These are phyloP conservation scores for Blastobotrys attinorum DNA, from an alignment of 805 yeast species.

Conservation along the genomic window DNA sequence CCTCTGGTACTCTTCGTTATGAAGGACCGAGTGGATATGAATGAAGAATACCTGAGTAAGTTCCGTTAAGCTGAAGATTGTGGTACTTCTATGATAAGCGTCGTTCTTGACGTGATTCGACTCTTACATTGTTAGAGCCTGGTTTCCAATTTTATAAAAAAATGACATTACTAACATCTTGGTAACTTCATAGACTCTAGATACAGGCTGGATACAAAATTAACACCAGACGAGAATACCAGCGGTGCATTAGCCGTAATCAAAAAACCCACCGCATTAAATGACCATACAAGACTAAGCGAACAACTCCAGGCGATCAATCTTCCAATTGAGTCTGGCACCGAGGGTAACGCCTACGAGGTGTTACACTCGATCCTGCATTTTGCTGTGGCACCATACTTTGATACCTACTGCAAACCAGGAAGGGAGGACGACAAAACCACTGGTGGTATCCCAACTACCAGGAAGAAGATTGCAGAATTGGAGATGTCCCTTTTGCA, in stretches of 20 bases:
- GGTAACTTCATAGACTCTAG: slow-evolving; percentile 1
- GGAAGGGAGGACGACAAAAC: slow-evolving; percentile 9
- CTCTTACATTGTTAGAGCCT: no score
- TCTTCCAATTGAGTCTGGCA: slow-evolving; percentile 24
- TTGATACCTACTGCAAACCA: slow-evolving; percentile 41
- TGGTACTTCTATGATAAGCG: no score
- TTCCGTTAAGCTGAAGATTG: background rate
- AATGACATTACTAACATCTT: no score
- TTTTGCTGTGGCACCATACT: slow-evolving; percentile 60
- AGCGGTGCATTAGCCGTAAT: slow-evolving; percentile 20
- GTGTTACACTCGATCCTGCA: slow-evolving; percentile 51
- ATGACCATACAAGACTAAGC: slow-evolving; percentile 9
- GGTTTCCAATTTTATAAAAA: no score
- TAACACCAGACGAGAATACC: slow-evolving; percentile 7
- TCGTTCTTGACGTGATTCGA: no score
- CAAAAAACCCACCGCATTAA: slow-evolving; percentile 17
- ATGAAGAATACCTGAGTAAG: slow-evolving; percentile 1
- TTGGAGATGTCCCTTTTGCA: slow-evolving; percentile 59
- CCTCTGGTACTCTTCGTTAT: slow-evolving; percentile 21
- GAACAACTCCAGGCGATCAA: slow-evolving; percentile 31
- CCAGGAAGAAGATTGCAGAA: slow-evolving; percentile 62
- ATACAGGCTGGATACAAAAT: slow-evolving; percentile 12
- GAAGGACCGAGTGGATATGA: slow-evolving; percentile 10
- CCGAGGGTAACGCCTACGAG: slow-evolving; percentile 33
- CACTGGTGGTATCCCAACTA: slow-evolving; percentile 31